Evolutionary conservation across 139 green algal genomes (phyloP).

Genomic region (Chlamydomonas asymmetrica): DNA sequence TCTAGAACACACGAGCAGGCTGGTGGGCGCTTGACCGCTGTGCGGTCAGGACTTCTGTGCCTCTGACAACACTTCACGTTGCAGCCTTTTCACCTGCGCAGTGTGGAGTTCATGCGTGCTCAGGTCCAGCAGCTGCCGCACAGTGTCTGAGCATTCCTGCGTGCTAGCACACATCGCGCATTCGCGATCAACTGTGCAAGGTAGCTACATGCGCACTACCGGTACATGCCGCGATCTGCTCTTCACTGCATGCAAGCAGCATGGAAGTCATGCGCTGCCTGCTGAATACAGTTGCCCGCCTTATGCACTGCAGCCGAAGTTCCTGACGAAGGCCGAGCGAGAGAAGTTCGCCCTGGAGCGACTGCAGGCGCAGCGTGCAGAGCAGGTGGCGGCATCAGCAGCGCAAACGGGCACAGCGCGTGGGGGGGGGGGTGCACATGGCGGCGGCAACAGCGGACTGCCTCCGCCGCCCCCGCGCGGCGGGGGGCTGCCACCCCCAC

Average conservation of each 20-base stretch:
- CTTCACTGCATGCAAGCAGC: not conserved
- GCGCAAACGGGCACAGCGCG: slow-evolving; percentile 13
- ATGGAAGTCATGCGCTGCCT: not conserved
- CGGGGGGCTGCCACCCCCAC: slow-evolving; percentile 7
- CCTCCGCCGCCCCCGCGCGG: slow-evolving; percentile 5
- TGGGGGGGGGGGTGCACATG: not conserved
- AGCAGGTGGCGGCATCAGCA: slow-evolving; percentile 23
- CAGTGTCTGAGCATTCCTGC: too few relatives aligned
- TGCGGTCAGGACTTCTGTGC: too few relatives aligned
- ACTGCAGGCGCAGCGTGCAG: slow-evolving; percentile 52
- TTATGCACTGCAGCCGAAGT: slow-evolving; percentile 69
- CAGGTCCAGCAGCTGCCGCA: too few relatives aligned
- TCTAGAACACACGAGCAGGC: too few relatives aligned
- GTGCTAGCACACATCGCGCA: too few relatives aligned
- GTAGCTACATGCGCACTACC: too few relatives aligned
- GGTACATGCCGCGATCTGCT: not conserved
- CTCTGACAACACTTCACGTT: too few relatives aligned
- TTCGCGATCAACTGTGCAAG: too few relatives aligned
- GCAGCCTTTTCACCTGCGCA: too few relatives aligned
- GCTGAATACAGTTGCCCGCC: slow-evolving; percentile 3
- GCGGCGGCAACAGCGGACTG: not conserved
- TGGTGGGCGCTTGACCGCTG: too few relatives aligned
- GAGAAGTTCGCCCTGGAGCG: slow-evolving; percentile 77
- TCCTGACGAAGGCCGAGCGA: slow-evolving; percentile 88
- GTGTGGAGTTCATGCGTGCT: too few relatives aligned